phyloP scores from a whole-genome alignment of 805 yeast genomes.

The Yarrowia sp. region DNA sequence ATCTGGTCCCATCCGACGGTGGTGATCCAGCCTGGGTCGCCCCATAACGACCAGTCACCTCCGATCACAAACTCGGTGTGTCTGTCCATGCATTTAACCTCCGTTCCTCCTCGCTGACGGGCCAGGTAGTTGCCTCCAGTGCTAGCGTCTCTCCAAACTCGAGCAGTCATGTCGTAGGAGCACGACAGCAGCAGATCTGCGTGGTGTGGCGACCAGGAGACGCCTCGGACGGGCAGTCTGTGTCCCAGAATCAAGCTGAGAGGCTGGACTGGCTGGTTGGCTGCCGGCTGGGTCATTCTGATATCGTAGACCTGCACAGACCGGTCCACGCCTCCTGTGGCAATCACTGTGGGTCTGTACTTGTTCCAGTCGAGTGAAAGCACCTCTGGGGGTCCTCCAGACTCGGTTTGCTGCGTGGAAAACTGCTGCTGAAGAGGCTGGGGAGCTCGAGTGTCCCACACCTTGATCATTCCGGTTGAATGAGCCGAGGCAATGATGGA shows the following conservation, averaged over 20 bases:
- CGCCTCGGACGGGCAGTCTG: conserved; percentile 83
- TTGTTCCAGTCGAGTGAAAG: conserved; percentile 89
- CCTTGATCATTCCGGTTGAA: conserved; percentile 73
- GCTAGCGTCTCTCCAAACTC: conserved; percentile 79
- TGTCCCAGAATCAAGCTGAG: conserved; percentile 60
- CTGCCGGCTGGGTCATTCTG: conserved; percentile 63
- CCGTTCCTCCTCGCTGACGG: conserved; percentile 50
- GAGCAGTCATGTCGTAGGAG: conserved; percentile 91
- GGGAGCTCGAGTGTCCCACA: conserved; percentile 83
- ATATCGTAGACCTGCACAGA: conserved; percentile 86
- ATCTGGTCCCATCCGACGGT: conserved; percentile 97
- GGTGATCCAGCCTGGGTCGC: conserved; percentile 93
- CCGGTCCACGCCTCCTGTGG: conserved; percentile 93
- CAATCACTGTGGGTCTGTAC: conserved; percentile 77
- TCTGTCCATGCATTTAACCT: conserved; percentile 63
- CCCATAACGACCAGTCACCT: conserved; percentile 96
- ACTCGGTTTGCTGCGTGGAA: conserved; percentile 18
- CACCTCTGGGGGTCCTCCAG: conserved; percentile 60
- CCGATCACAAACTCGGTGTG: conserved; percentile 93
- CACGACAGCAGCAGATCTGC: conserved; percentile 73
- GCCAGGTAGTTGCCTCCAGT: conserved; percentile 47
- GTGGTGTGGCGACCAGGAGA: conserved; percentile 89
- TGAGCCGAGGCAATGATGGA: conserved; percentile 70
- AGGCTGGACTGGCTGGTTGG: conserved; percentile 45
- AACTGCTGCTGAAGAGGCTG: conserved; percentile 56